phyloP scores from a whole-genome alignment of 352 stramenopile species.

The Aphanomyces euteiches region DNA sequence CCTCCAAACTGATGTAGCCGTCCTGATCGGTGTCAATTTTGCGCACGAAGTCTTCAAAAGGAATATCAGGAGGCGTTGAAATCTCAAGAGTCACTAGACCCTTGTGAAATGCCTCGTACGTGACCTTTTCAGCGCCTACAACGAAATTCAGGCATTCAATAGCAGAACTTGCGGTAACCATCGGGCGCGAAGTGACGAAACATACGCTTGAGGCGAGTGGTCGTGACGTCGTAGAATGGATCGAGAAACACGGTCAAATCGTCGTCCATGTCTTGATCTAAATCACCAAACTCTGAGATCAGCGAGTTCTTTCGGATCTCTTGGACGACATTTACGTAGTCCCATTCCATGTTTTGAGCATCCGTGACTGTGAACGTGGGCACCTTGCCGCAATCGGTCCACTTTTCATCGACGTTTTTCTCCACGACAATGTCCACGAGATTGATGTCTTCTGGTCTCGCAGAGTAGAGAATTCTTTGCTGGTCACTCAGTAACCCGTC shows the following conservation, averaged over 20 bases:
- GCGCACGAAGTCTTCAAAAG: conserved; percentile 66
- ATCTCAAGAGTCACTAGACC: conserved; percentile 78
- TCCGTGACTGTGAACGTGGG: conserved; percentile 18
- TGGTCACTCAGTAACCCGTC: too few species aligned
- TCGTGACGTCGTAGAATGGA: conserved; percentile 81
- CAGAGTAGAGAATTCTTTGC: neutral
- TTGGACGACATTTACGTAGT: neutral
- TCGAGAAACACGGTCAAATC: conserved; percentile 55
- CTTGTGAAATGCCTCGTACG: conserved; percentile 67
- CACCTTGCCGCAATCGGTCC: neutral
- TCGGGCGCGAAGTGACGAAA: conserved; percentile 25
- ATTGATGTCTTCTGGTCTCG: neutral
- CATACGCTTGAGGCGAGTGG: conserved; percentile 14
- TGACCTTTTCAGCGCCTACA: conserved; percentile 54
- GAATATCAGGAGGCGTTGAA: conserved; percentile 50
- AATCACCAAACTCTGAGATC: conserved; percentile 26
- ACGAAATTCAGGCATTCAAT: neutral
- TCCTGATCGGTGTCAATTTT: conserved; percentile 81
- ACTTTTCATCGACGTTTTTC: conserved; percentile 3
- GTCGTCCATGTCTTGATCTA: conserved; percentile 12
- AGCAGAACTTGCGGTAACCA: neutral
- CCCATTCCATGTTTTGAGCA: conserved; percentile 24
- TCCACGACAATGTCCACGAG: conserved; percentile 6
- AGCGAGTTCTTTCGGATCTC: neutral
- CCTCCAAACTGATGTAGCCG: conserved; percentile 76